Evolutionary conservation across 192 early-diverging fungal genomes (phyloP).

Genomic region (Jimgerdemannia flammicorona): DNA sequence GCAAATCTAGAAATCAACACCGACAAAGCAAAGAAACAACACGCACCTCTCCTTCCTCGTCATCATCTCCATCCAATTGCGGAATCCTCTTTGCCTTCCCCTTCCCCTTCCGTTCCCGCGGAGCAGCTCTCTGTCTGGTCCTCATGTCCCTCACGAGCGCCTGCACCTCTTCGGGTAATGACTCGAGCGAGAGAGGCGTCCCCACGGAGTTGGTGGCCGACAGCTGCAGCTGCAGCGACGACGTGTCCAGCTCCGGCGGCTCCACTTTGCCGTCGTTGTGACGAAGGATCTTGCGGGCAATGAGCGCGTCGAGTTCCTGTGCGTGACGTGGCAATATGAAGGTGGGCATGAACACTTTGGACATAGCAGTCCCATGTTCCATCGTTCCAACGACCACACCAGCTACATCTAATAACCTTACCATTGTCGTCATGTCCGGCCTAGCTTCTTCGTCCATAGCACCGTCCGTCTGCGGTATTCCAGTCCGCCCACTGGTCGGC

Average conservation of each 20-base stretch:
- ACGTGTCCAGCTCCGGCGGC: constrained; percentile 1
- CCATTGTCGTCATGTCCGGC: constrained; percentile 11
- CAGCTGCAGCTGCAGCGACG: constrained; percentile 6
- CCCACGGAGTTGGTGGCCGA: constrained; percentile 1
- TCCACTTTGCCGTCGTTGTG: constrained; percentile 22
- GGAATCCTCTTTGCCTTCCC: constrained; percentile 9
- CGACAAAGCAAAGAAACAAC: too few species aligned
- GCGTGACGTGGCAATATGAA: constrained; percentile 5
- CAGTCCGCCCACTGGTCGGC: constrained; percentile 14
- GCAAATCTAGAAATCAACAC: neutral
- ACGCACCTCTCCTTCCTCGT: constrained; percentile 15
- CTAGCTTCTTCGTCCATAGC: constrained; percentile 20
- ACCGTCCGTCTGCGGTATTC: constrained; percentile 61
- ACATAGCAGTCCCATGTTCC: neutral
- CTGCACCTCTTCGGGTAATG: constrained; percentile 24
- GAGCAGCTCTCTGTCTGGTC: neutral
- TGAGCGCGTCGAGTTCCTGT: constrained; percentile 49
- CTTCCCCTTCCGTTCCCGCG: neutral
- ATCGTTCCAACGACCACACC: neutral
- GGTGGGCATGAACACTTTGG: neutral
- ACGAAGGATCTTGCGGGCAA: constrained; percentile 47
- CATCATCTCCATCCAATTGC: constrained; percentile 34
- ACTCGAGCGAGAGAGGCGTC: constrained; percentile 11
- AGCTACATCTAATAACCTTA: constrained; percentile 3
- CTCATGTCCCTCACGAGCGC: constrained; percentile 18